Conservation (phyloP, 2,329 filamentous ascomycete species). For the Aspergillus fijiensis region DNA sequence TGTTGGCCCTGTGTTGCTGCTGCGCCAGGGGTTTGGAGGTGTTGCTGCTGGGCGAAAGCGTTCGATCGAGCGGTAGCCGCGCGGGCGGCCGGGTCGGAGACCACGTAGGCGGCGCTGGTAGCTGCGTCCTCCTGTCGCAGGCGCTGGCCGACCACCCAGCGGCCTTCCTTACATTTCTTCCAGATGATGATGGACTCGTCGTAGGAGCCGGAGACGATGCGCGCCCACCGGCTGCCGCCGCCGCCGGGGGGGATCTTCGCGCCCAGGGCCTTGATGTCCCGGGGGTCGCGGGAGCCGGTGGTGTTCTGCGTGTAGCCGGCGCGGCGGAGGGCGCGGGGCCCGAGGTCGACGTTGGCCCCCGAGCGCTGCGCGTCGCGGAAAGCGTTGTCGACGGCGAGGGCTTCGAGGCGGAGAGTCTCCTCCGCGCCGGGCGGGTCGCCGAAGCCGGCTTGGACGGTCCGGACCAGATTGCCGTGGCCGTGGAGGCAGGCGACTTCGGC, state of each 20-base stretch:
- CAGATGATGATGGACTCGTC: constrained; percentile 95
- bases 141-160: constrained; percentile 76
- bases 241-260: constrained; percentile 88
- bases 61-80: constrained; percentile 10
- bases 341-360: constrained; percentile 42
- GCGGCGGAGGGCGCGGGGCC: constrained; percentile 51
- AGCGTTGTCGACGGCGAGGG: constrained; percentile 68
- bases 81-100: not conserved
- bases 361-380: constrained; percentile 62
- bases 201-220: constrained; percentile 97
- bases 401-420: constrained; percentile 71
- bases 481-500: constrained; percentile 86
- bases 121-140: constrained; percentile 63
- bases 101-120: constrained; percentile 30
- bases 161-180: constrained; percentile 79
- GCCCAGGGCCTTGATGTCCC: constrained; percentile 72
- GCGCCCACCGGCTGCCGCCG: constrained; percentile 81
- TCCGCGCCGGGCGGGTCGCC: constrained; percentile 81
- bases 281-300: constrained; percentile 70
- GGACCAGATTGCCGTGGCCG: constrained; percentile 79
- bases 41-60: constrained; percentile 18
- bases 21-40: not conserved
- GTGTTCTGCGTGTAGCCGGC: constrained; percentile 55
- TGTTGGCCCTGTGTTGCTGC: constrained; percentile 2
- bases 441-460: constrained; percentile 93